Evolutionary conservation across 352 stramenopile species (phyloP), one percentile per base, ranked within the genome.

Genomic region (Phytopythium chamaehyphon): DNA sequence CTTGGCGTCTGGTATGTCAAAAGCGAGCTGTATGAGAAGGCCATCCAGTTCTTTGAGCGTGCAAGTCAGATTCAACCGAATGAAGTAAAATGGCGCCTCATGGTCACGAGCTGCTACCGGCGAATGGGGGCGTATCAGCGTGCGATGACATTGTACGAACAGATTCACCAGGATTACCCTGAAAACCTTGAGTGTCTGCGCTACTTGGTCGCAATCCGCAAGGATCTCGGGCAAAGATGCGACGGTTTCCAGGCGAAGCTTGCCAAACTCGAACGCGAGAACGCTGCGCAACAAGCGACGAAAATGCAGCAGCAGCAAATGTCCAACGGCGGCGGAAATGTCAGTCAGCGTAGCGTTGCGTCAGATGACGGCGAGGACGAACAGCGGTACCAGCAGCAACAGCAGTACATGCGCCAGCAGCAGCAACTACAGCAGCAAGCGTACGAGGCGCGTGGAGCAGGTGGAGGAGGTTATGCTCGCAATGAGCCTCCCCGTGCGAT

Each of bases 1-100:
- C 86, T 99, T 38, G 95, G 93, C 16, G 89, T 98, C 16, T 98
- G 93, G 93, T 98, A 97, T 59, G 93, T 98, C 54, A 98, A 98
- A 66, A 92, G 87, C 33, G 93, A 98, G 59, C 76, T 98, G 61
- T 98, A 98, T 63, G 94, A 98, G 60, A 98, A 97, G 62, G 93
- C 90, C 10, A 97, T 98, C 44, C 74, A 95, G 44, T 99, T 98
- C 64, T 99, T 99, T 52, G 82, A 98, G 59, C 79, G 91, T 22
- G 96, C 96, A 49, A 86, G 87, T 39, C 79, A 98, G 54, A 96
- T 98, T 45, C 86, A 98, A 53, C 94, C 95, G 14, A 92, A 75
- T 22, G 95, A 98, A 57, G 88, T 98, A 48, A 98, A 98, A 60
- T 99, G 95, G 95, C 69, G 87, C 10, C 83, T 99, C 51, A 98